Evolutionary conservation across 2,329 filamentous ascomycete species (phyloP).

Genomic region (Alternaria dauci): DNA sequence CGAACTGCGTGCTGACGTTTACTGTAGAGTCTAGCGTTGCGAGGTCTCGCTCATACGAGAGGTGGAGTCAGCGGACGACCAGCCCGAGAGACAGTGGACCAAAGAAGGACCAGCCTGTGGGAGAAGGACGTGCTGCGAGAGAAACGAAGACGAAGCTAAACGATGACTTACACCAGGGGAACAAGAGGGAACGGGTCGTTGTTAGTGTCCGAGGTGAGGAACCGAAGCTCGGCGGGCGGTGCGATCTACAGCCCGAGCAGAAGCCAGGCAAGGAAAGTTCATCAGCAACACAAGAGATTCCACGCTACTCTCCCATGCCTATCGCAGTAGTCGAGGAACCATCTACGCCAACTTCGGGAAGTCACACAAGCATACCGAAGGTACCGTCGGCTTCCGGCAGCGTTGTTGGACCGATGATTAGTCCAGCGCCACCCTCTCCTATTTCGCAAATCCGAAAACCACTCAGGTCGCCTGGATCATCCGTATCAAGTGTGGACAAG

Average conservation of each 20-base stretch:
- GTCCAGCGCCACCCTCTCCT: slow-evolving; percentile 1
- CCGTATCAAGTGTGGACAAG: slow-evolving; percentile 20
- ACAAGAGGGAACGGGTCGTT: slow-evolving; percentile 3
- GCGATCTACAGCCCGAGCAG: neutral
- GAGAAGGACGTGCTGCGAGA: neutral
- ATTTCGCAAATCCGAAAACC: neutral
- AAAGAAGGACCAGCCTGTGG: neutral
- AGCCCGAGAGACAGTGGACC: neutral
- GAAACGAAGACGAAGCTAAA: neutral
- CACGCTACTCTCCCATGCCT: slow-evolving; percentile 9
- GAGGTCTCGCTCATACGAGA: slow-evolving; percentile 6
- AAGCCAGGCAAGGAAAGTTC: neutral
- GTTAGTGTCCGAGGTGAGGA: neutral
- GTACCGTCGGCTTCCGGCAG: slow-evolving; percentile 1
- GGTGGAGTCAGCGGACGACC: slow-evolving; percentile 1
- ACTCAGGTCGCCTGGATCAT: slow-evolving; percentile 11
- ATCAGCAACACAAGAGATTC: neutral
- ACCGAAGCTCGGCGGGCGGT: slow-evolving; percentile 4
- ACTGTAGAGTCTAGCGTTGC: slow-evolving; percentile 9
- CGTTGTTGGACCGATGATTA: neutral
- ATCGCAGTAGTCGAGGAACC: slow-evolving; percentile 8
- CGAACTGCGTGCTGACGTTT: slow-evolving; percentile 9
- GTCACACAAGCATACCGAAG: neutral
- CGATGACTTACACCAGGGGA: neutral
- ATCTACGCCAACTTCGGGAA: neutral